Evolutionary conservation across 495 filamentous ascomycete species (phyloP), one percentile per base, ranked within the genome.

Genomic region (Annulohypoxylon moriforme): DNA sequence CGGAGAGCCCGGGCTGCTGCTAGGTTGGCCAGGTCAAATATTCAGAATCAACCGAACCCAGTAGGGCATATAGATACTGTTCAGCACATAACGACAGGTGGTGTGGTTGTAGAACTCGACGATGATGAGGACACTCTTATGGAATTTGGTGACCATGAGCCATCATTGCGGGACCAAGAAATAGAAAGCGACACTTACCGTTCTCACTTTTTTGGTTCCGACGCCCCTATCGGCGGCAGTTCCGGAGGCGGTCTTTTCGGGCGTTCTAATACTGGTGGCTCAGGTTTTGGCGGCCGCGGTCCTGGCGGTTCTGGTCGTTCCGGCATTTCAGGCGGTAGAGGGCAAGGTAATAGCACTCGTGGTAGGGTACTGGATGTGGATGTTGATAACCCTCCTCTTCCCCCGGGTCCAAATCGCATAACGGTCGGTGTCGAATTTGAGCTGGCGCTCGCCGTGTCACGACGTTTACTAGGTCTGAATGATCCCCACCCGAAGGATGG

Each of bases 341-440:
- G 31, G 31, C 8, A 3, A 4, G 31, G 31, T 33, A 8, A 8
- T 33, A 8, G 31, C 8, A 8, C 11, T 14, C 1, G 36, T n/a
- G 40, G 40, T 20, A 8, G 16, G 1, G 40, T 11, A 20, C 9
- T n/a, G 4, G 20, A 25, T 6, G 46, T 14, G 42, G 1, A 25
- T 18, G 42, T 25, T 8, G 18, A 60, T 7, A 55, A 64, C 18
- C 67, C 68, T 5, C 38, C 24, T 8, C 0, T 18, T 1, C 34
- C 38, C 9, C 14, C 13, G 9, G 22, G n/a, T 3, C 25, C n/a
- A 2, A 60, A 66, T 14, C 66, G 59, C 33, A 74, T 67, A 4
- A 71, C 71, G 0, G 44, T 76, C 1, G 74, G 74, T 14, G 52
- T 76, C 9, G 71, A 74, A 47, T 57, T 76, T 31, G 67, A 74